Evolutionary conservation across 495 filamentous ascomycete species (phyloP), one percentile per base, ranked within the genome.

Genomic region (Penicillium steckii): DNA sequence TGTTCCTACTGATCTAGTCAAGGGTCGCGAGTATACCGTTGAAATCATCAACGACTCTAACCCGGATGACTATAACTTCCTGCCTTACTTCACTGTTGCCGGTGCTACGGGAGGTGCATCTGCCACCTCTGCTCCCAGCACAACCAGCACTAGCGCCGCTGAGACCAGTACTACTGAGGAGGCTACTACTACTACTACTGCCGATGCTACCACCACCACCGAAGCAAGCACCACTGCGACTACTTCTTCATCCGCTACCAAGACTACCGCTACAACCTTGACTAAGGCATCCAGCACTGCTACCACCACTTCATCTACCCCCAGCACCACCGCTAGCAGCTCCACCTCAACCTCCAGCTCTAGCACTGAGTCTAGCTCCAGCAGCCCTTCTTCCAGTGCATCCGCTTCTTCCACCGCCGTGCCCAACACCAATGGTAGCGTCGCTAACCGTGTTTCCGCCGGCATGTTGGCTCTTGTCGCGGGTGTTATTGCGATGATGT

Each of bases 141-240:
- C 44, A 25, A 23, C 30, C n/a, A 32, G 24, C 18, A 47, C 44
- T 27, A 23, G 18, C n/a, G 8, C 66, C 19, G 50, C 68, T 4
- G 51, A 63, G 18, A 58, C 54, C 17, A 64, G 48, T 41, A 55
- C 52, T 25, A 40, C 29, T 8, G 50, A 57, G 10, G 35, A 46
- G 13, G 27, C 50, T 15, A 53, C 59, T 9, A 53, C 66, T 10
- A 55, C 12, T 70, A 41, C 38, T 13, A 74, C 18, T 62, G 65
- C 48, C 53, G 44, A 55, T 27, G 53, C 64, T 8, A 53, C 60
- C 18, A 42, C 52, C 15, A 52, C 66, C n/a, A 53, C 12, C 70
- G 91, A 22, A 75, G 80, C 56, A 75, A 91, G 54, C 89, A 90
- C 57, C 68, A 77, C 60, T 48, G 80, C 12, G 55, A 83, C 32